Evolutionary conservation across 2,329 filamentous ascomycete genomes (phyloP).

Genomic region (Trichophyton mentagrophytes): DNA sequence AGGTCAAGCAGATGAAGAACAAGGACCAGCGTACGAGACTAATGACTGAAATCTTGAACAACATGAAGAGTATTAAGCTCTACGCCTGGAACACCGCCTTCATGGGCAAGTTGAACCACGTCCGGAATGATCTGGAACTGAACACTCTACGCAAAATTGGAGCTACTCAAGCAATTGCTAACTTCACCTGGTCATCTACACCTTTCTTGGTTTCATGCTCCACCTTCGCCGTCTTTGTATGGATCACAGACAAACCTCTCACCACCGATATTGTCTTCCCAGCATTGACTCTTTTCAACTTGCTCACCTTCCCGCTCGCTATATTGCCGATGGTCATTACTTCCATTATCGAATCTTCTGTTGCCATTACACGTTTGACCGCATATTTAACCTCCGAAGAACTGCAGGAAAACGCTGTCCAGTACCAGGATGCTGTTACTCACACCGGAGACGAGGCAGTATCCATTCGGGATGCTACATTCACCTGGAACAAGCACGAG

Average conservation of each 20-base stretch:
- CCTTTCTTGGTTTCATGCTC: constrained; percentile 96
- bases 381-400: constrained; percentile 80
- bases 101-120: constrained; percentile 92
- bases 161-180: constrained; percentile 82
- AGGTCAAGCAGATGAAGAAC: constrained; percentile 98
- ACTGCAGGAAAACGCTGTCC: constrained; percentile 72
- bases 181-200: constrained; percentile 96
- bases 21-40: constrained; percentile 86
- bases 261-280: constrained; percentile 95
- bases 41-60: constrained; percentile 96
- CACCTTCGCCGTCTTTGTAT: constrained; percentile 87
- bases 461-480: constrained; percentile 67
- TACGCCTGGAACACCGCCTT: constrained; percentile 97
- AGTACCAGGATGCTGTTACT: constrained; percentile 53
- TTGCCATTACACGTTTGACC: constrained; percentile 76
- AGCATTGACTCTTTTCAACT: constrained; percentile 81
- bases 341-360: constrained; percentile 86
- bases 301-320: constrained; percentile 86
- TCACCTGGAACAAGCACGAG: constrained; percentile 87
- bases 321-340: constrained; percentile 97
- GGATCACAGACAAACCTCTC: constrained; percentile 66
- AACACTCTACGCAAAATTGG: constrained; percentile 95
- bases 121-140: constrained; percentile 89
- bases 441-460: constrained; percentile 77
- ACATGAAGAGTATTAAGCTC: constrained; percentile 99